Conservation (phyloP, 2,329 filamentous ascomycete genomes). For the Aureobasidium lini region DNA sequence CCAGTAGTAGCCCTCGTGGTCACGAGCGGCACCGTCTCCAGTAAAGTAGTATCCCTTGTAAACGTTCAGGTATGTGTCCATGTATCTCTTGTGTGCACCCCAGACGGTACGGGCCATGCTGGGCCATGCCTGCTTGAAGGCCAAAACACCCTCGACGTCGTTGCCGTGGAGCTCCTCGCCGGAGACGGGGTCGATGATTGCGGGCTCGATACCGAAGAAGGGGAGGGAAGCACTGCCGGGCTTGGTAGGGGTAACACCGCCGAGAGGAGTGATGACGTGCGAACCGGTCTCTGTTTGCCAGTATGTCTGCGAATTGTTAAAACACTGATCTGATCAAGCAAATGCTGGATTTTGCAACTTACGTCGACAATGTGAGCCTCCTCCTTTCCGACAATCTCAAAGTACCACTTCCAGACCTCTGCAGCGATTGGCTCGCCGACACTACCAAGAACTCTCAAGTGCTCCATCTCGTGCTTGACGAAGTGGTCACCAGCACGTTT, state of each 20-base stretch:
- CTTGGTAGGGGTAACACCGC: constrained; percentile 91
- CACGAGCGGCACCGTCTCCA: constrained; percentile 87
- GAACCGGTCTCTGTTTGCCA: constrained; percentile 99
- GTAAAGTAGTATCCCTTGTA: constrained; percentile 98
- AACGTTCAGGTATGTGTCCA: constrained; percentile 96
- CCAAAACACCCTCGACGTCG: constrained; percentile 92
- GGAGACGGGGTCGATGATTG: constrained; percentile 92
- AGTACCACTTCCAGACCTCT: constrained; percentile 99
- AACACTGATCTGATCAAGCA: background rate
- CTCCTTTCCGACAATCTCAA: constrained; percentile 87
- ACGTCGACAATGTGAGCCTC: constrained; percentile 91
- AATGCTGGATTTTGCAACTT: constrained; percentile 38
- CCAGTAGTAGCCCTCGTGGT: constrained; percentile 99
- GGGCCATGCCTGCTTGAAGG: constrained; percentile 96
- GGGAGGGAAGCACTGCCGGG: constrained; percentile 91
- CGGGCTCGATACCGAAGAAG: constrained; percentile 97
- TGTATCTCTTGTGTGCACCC: constrained; percentile 95
- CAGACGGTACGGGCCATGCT: constrained; percentile 98
- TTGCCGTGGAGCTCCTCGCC: constrained; percentile 91
- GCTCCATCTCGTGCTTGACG: constrained; percentile 82
- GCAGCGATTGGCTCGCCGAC: constrained; percentile 97
- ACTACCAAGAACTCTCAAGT: constrained; percentile 82
- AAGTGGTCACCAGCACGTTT: constrained; percentile 94
- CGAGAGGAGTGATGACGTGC: constrained; percentile 88
- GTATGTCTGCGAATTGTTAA: constrained; percentile 64